phyloP scores from a whole-genome alignment of 1,139 yeast genomes.

The Scheffersomyces titani region DNA sequence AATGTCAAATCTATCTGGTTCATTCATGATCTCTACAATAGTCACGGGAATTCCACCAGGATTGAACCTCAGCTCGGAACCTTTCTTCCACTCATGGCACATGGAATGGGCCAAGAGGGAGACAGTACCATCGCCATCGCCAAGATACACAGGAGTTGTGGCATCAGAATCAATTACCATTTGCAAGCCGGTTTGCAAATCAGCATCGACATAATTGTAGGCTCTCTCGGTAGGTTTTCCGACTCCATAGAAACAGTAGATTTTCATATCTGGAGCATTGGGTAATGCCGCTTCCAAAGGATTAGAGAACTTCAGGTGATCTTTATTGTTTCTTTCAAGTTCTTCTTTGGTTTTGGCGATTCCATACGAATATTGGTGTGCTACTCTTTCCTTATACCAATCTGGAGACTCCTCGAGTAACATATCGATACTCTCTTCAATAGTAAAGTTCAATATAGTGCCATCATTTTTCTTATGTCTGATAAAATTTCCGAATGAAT shows the following conservation, averaged over 20 bases:
- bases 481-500: constrained; percentile 75
- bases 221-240: constrained; percentile 96
- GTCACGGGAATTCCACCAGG: constrained; percentile 76
- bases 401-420: constrained; percentile 65
- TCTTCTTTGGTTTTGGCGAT: constrained; percentile 61
- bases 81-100: constrained; percentile 84
- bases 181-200: constrained; percentile 57
- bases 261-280: constrained; percentile 87
- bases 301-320: constrained; percentile 83
- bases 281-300: constrained; percentile 93
- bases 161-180: constrained; percentile 66
- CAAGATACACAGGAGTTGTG: constrained; percentile 64
- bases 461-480: constrained; percentile 26
- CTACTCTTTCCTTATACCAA: constrained; percentile 70
- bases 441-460: constrained; percentile 52
- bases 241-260: constrained; percentile 90
- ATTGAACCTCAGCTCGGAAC: constrained; percentile 63
- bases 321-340: constrained; percentile 60
- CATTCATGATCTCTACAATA: constrained; percentile 87
- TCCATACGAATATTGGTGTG: constrained; percentile 78
- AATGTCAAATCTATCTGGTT: constrained; percentile 90
- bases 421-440: constrained; percentile 66
- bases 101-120: constrained; percentile 78
- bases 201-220: constrained; percentile 70
- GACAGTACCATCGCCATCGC: constrained; percentile 97